These are phyloP conservation scores for Lizonia empirigonia DNA, from an alignment of 2,329 filamentous ascomycete species.

Conservation along the genomic window DNA sequence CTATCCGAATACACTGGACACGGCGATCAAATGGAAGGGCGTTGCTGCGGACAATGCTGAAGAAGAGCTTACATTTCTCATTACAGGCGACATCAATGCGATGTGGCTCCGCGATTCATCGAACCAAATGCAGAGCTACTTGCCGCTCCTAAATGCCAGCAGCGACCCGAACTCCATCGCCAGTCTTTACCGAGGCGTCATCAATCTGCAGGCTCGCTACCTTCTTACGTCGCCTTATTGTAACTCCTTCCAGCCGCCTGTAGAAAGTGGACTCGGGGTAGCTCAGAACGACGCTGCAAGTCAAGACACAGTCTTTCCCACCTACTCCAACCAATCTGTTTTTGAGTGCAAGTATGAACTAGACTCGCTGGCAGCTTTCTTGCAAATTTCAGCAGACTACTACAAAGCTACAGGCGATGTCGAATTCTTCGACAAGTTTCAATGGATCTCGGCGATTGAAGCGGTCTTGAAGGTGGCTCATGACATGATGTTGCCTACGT, in stretches of 20 bases:
- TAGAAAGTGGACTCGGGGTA: conserved; percentile 52
- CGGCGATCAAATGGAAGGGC: conserved; percentile 72
- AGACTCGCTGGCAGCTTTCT: conserved; percentile 58
- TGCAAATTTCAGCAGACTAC: conserved; percentile 57
- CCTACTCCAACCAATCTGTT: conserved; percentile 51
- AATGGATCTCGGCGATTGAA: conserved; percentile 55
- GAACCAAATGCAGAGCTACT: conserved; percentile 74
- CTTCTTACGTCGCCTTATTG: conserved; percentile 64
- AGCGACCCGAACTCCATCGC: conserved; percentile 64
- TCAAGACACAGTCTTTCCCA: conserved; percentile 51
- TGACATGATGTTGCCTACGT: conserved; percentile 56
- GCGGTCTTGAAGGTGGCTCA: conserved; percentile 53
- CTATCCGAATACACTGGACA: conserved; percentile 77
- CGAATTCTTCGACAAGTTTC: conserved; percentile 56
- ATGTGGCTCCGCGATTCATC: conserved; percentile 63
- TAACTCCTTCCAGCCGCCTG: conserved; percentile 59
- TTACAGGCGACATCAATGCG: conserved; percentile 64
- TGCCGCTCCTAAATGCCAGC: conserved; percentile 63
- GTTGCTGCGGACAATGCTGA: conserved; percentile 60
- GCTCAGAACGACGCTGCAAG: conserved; percentile 48
- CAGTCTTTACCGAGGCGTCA: conserved; percentile 70
- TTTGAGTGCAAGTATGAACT: conserved; percentile 63
- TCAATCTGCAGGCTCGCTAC: conserved; percentile 74
- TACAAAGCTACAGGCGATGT: conserved; percentile 56
- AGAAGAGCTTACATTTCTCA: conserved; percentile 68